A percentile compares a stretch with the other conserved stretches of the same genome.
Conservation (phyloP, 2,329 filamentous ascomycete genomes). For the Arthrobotrys conoides region DNA sequence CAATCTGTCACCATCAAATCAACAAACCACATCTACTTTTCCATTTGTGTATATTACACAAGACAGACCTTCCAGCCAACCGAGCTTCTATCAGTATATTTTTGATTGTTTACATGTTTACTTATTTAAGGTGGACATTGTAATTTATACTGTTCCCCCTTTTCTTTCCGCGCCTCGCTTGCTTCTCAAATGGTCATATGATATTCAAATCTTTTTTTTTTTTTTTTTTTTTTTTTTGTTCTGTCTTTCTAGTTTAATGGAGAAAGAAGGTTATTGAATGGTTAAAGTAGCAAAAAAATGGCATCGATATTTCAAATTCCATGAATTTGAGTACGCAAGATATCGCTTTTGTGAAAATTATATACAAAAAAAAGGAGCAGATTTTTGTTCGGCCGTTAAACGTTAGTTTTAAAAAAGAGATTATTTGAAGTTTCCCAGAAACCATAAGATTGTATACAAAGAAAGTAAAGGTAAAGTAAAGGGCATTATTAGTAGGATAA, state of each 20-base stretch:
- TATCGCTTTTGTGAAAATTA: too few species aligned
- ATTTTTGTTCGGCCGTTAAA: too few species aligned
- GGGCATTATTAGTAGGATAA: too few species aligned
- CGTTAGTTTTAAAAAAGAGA: too few species aligned
- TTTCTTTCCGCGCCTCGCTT: neutral
- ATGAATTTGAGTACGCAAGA: too few species aligned
- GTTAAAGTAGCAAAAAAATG: neutral
- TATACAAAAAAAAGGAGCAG: too few species aligned
- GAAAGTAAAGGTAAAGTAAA: too few species aligned
- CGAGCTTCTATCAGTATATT: neutral
- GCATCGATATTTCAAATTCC: neutral
- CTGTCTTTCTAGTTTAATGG: neutral
- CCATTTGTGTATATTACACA: conserved; percentile 15
- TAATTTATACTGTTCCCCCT: neutral
- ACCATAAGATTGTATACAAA: too few species aligned
- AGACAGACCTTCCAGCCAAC: neutral
- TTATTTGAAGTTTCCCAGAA: too few species aligned
- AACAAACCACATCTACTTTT: neutral
- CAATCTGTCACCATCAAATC: neutral
- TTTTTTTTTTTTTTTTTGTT: too few species aligned
- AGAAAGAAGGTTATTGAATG: neutral
- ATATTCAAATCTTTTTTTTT: too few species aligned
- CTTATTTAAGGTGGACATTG: neutral
- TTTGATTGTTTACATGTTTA: conserved; percentile 8
- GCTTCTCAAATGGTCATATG: neutral